Evolutionary conservation across 805 yeast genomes (phyloP), one percentile per base, ranked within the genome.

Genomic region (Myxozyma mucilagina): DNA sequence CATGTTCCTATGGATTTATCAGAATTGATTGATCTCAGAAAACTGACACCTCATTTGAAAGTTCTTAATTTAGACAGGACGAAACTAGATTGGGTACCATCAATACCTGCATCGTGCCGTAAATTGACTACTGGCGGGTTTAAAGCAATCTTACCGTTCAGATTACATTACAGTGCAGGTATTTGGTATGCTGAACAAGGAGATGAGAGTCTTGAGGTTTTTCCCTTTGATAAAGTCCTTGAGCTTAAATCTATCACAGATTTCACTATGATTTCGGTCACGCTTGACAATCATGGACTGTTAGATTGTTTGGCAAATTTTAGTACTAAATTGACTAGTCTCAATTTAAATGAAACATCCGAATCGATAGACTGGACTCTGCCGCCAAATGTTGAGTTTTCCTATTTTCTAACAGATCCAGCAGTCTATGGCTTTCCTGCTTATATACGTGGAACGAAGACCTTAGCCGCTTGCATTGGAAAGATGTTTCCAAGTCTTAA

Each of bases 291-390:
- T 49, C n/a, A 35, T 18, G 31, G 8, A 13, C 24, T 49, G n/a
- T n/a, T 49, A 36, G n/a, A 18, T 38, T 20, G n/a, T 11, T 24
- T 50, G 11, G 45, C 54, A 9, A 44, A 45, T 13, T 50, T 50
- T 39, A 38, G 41, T 38, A 4, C 29, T 3, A 18, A 9, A 8
- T 24, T 50, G 32, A 42, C 41, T 6, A n/a, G 35, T 24, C 32
- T 50, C 14, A 50, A 50, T 50, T n/a, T 50, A 11, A 50, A 50
- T 20, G 54, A 50, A 36, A 50, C 44, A 7, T 50, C 54, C 8
- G 54, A 50, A n/a, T 20, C 24, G 31, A 50, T 50, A 9, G 24
- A 18, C 13, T 50, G 54, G 54, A 39, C 8, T 13, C 3, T n/a
- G 5, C 38, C 53, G 1, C n/a, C 2, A 1, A 16, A 20, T 20